Conservation (phyloP, 768 basidiomycete genomes). For the Hydnomerulius pinastri region DNA sequence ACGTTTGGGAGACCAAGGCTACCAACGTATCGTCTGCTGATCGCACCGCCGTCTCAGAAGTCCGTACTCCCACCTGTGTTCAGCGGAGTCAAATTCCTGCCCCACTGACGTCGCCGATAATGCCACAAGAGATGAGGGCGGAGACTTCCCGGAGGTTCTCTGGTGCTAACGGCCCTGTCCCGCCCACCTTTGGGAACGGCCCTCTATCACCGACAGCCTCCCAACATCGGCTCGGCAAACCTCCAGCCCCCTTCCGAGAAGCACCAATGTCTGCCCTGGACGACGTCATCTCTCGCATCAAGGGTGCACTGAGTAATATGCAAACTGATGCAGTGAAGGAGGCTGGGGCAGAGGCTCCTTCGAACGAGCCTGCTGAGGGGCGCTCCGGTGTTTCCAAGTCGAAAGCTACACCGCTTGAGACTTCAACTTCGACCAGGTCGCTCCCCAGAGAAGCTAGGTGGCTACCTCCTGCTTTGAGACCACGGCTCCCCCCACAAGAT, state of each 20-base stretch:
- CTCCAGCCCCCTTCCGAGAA: conserved; percentile 41
- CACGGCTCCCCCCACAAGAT: conserved; percentile 34
- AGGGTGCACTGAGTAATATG: conserved; percentile 74
- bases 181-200: conserved; percentile 14
- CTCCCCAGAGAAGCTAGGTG: conserved; percentile 47
- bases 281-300: conserved; percentile 85
- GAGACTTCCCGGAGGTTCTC: conserved; percentile 19
- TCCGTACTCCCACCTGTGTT: conserved; percentile 3
- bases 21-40: conserved; percentile 18
- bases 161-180: conserved; percentile 17
- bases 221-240: conserved; percentile 25
- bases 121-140: conserved; percentile 19
- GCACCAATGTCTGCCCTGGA: conserved; percentile 73
- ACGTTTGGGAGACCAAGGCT: conserved; percentile 46
- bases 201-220: conserved; percentile 16
- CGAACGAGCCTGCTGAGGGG: conserved; percentile 23
- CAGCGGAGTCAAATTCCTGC: conserved; percentile 10
- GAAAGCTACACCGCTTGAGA: conserved; percentile 21
- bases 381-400: conserved; percentile 20
- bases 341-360: conserved; percentile 17
- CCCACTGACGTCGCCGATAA: background rate
- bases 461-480: conserved; percentile 57
- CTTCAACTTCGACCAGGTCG: conserved; percentile 10
- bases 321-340: conserved; percentile 44
- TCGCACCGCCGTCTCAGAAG: conserved; percentile 16